Evolutionary conservation across 2,329 filamentous ascomycete species (phyloP), one percentile per base, ranked within the genome.

Genomic region (Penicillium corylophilum): DNA sequence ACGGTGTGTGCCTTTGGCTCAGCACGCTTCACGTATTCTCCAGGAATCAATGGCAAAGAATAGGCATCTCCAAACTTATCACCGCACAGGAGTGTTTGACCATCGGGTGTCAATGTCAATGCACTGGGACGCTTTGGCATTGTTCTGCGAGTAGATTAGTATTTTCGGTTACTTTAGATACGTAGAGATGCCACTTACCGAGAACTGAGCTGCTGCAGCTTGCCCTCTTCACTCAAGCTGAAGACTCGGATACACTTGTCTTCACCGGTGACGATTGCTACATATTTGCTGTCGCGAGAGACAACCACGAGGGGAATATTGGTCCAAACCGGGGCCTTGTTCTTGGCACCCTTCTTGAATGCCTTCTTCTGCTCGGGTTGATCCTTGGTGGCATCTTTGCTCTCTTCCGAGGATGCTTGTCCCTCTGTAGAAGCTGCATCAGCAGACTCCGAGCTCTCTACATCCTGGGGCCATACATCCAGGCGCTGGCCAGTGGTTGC

Each of bases 31-130:
- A 12, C 78, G 72, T 33, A 65, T 54, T 61, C 64, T 22, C 67
- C 63, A 6, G 69, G 71, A 40, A 90, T 69, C 3, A 97, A 77
- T 13, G 94, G 93, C 7, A 99, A 74, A 10, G 89, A 83, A 73
- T 96, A 97, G 54, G 96, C 93, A 70, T 99, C 94, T 59, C 94
- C 94, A 66, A 97, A 97, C 72, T 99, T 99, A 77, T 99, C 94
- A 46, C 85, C 93, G 55, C 84, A 85, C 51, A 97, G 74, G 56
- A 99, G 89, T 8, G 85, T 88, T 39, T 80, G 78, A 55, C 83
- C 80, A 66, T 92, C 86, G 35, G 82, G 76, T 7, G 87, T 84
- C 46, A 96, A 73, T 46, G 81, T 76, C 51, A 97, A 77, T 31
- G 88, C 85, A 67, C 87, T 93, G 12, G 92, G 90, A 31, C 91